phyloP scores from a whole-genome alignment of 2,329 filamentous ascomycete genomes.

The Endothia cerciana region DNA sequence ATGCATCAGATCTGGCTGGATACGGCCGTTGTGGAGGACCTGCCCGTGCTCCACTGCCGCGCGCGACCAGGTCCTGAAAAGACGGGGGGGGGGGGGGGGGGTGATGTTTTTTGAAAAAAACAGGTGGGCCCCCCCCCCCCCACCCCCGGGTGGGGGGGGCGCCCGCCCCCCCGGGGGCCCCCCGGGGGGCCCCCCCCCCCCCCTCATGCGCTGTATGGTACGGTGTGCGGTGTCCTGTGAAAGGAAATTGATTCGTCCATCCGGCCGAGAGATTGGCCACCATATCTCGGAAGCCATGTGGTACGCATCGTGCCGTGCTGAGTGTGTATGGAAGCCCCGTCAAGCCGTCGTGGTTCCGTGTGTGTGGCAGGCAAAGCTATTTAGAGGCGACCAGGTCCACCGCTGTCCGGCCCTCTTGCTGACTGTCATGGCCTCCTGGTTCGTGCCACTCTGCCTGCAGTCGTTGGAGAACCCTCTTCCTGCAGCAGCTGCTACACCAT shows the following conservation, averaged over 20 bases:
- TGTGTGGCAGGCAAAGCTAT: not conserved
- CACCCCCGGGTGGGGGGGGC: no score
- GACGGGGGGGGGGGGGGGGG: no score
- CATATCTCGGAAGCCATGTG: not conserved
- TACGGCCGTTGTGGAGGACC: no score
- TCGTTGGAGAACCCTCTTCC: not conserved
- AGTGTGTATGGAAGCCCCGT: not conserved
- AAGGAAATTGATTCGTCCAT: not conserved
- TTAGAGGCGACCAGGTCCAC: not conserved
- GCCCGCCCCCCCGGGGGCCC: no score
- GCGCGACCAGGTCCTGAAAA: not conserved
- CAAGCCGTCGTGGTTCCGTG: not conserved
- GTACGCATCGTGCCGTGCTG: not conserved
- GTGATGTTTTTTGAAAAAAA: no score
- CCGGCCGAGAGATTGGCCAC: not conserved
- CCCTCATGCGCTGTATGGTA: not conserved
- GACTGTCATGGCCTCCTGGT: not conserved
- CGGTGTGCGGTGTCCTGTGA: not conserved
- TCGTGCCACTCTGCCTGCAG: slow-evolving; percentile 9
- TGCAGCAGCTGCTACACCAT: slow-evolving; percentile 4
- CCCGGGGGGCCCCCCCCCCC: no score
- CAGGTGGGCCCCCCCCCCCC: no score
- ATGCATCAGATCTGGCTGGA: slow-evolving; percentile 7
- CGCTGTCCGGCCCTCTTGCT: not conserved
- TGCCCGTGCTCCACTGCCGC: not conserved